phyloP scores from a whole-genome alignment of 2,329 filamentous ascomycete genomes.

The Cercospora beticola region DNA sequence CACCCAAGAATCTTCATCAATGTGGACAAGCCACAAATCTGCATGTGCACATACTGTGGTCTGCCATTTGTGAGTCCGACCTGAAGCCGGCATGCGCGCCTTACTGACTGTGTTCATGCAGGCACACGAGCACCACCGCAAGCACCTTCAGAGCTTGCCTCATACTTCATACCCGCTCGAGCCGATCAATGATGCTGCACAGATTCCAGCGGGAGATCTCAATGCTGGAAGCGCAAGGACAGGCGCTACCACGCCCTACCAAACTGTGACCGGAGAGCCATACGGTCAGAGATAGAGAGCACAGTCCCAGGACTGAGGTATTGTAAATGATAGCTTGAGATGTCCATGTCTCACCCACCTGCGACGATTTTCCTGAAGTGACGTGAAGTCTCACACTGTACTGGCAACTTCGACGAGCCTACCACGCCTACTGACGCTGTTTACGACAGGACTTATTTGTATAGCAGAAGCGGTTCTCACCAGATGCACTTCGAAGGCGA shows the following conservation, averaged over 20 bases:
- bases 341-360: neutral
- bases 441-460: no score
- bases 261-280: conserved; percentile 59
- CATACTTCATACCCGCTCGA: conserved; percentile 70
- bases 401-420: no score
- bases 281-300: conserved; percentile 59
- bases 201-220: conserved; percentile 53
- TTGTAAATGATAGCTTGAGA: conserved; percentile 11
- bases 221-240: conserved; percentile 30
- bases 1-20: conserved; percentile 98
- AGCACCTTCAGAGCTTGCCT: conserved; percentile 78
- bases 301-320: neutral
- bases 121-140: conserved; percentile 87
- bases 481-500: no score
- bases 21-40: conserved; percentile 93
- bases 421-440: no score
- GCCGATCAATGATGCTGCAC: conserved; percentile 58
- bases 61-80: conserved; percentile 76
- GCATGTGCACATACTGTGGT: conserved; percentile 87
- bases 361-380: neutral
- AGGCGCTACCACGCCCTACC: conserved; percentile 38
- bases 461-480: no score
- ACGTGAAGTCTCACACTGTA: neutral
- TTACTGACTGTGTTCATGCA: conserved; percentile 41
- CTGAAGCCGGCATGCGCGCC: neutral